Conservation (phyloP, 2,329 filamentous ascomycete genomes). For the Corinectria fuckeliana region DNA sequence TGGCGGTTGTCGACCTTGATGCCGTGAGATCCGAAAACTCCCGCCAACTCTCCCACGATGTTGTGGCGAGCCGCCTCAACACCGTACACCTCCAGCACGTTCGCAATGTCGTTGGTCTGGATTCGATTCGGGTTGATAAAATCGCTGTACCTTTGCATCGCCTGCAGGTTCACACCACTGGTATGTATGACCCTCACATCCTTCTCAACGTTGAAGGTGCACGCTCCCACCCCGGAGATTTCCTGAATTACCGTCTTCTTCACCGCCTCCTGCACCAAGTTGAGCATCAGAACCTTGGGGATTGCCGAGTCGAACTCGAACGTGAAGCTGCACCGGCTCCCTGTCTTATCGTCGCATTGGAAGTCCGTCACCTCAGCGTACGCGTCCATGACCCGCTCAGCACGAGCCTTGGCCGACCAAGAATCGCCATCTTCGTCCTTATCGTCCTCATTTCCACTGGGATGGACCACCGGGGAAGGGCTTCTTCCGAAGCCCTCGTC, state of each 20-base stretch:
- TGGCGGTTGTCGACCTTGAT: constrained; percentile 93
- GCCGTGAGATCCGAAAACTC: constrained; percentile 88
- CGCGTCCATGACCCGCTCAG: constrained; percentile 68
- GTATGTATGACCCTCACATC: constrained; percentile 71
- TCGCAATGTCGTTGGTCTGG: constrained; percentile 90
- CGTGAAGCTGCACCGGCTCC: constrained; percentile 79
- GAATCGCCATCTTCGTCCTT: constrained; percentile 47
- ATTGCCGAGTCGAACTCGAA: constrained; percentile 81
- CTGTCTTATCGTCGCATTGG: constrained; percentile 76
- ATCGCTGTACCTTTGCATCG: constrained; percentile 88
- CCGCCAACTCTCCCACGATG: constrained; percentile 85
- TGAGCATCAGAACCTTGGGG: constrained; percentile 92
- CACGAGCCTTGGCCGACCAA: constrained; percentile 56
- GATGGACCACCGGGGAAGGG: constrained; percentile 48
- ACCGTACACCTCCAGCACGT: constrained; percentile 85
- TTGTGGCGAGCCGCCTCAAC: constrained; percentile 89
- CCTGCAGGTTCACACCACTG: constrained; percentile 84
- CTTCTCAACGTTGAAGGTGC: constrained; percentile 68
- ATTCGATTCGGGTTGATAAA: constrained; percentile 86
- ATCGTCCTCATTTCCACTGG: constrained; percentile 47
- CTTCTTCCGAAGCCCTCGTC: constrained; percentile 62
- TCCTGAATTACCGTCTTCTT: constrained; percentile 85
- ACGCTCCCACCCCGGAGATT: constrained; percentile 77
- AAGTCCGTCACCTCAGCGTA: constrained; percentile 76
- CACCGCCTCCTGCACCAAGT: constrained; percentile 82